Conservation (phyloP, 1,284 basidiomycete genomes). For the Apiotrichum akiyoshidainum region DNA sequence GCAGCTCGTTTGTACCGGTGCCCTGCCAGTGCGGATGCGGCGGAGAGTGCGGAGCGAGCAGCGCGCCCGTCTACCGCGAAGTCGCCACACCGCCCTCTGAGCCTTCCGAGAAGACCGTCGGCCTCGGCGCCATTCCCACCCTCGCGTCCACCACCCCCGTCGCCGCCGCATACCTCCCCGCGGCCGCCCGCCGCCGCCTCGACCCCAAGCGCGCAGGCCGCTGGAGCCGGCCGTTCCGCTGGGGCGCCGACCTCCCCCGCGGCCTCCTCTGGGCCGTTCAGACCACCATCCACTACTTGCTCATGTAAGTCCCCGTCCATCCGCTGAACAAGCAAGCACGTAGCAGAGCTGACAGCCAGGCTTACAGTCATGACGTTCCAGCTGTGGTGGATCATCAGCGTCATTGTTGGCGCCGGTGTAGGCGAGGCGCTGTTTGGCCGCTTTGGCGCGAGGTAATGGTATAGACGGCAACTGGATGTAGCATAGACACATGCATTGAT, state of each 20-base stretch:
- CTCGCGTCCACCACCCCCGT: not conserved
- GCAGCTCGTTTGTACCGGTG: not conserved
- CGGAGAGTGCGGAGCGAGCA: slow-evolving; percentile 14
- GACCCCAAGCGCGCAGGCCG: slow-evolving; percentile 23
- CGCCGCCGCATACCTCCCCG: slow-evolving; percentile 20
- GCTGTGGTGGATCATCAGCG: slow-evolving; percentile 44
- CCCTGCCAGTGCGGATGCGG: slow-evolving; percentile 18
- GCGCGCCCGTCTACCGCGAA: slow-evolving; percentile 2
- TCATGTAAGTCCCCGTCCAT: slow-evolving; percentile 38
- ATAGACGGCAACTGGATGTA: slow-evolving; percentile 5
- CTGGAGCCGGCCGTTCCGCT: slow-evolving; percentile 36
- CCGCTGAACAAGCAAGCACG: too few relatives aligned
- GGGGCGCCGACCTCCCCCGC: slow-evolving; percentile 33
- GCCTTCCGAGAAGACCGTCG: not conserved
- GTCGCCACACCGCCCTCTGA: not conserved
- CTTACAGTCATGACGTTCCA: slow-evolving; percentile 49
- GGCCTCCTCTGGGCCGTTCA: slow-evolving; percentile 37
- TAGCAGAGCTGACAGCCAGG: slow-evolving; percentile 18
- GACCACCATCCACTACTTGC: slow-evolving; percentile 33
- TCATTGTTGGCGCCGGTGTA: slow-evolving; percentile 43
- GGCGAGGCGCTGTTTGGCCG: slow-evolving; percentile 45
- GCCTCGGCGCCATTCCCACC: not conserved
- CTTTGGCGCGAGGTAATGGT: slow-evolving; percentile 12
- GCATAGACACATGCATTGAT: slow-evolving; percentile 5
- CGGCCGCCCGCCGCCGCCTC: slow-evolving; percentile 22